Percentiles rank a stretch among this genome's conserved stretches.
Evolutionary conservation across 2,329 filamentous ascomycete species (phyloP).

Genomic region (Colletotrichum liaoningense): DNA sequence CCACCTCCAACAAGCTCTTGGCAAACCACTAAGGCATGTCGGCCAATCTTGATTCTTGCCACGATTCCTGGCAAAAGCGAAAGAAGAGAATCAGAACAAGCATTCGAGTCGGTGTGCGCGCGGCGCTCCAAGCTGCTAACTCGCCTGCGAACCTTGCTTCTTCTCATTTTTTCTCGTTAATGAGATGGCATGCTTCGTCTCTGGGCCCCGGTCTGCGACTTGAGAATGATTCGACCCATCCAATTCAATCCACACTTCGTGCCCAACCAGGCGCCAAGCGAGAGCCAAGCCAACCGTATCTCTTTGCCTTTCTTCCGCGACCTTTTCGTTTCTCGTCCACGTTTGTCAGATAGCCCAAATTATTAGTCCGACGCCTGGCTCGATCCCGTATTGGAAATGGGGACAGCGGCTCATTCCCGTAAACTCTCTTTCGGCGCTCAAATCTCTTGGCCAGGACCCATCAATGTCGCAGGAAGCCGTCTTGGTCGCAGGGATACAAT

Average conservation of each 20-base stretch:
- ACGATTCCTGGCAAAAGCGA: not conserved
- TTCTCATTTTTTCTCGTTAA: constrained; percentile 32
- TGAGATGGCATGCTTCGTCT: constrained; percentile 18
- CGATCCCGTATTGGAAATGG: not conserved
- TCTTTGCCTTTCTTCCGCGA: constrained; percentile 4
- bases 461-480: constrained; percentile 28
- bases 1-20: constrained; percentile 26
- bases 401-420: constrained; percentile 13
- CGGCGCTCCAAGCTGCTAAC: constrained; percentile 4
- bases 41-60: constrained; percentile 7
- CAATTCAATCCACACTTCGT: constrained; percentile 33
- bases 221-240: constrained; percentile 8
- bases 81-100: not conserved
- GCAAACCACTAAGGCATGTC: constrained; percentile 22
- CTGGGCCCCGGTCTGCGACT: constrained; percentile 16
- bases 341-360: not conserved
- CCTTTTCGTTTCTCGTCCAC: not conserved
- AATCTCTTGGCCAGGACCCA: constrained; percentile 31
- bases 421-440: constrained; percentile 22
- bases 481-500: constrained; percentile 16
- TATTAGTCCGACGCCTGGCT: not conserved
- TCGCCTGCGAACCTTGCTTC: constrained; percentile 24
- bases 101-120: constrained; percentile 27
- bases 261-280: constrained; percentile 24
- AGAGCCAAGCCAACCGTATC: constrained; percentile 23